Evolutionary conservation across 78 protist genomes (phyloP), one percentile per base, ranked within the genome.

Genomic region (Dictyostelium citrinum): DNA sequence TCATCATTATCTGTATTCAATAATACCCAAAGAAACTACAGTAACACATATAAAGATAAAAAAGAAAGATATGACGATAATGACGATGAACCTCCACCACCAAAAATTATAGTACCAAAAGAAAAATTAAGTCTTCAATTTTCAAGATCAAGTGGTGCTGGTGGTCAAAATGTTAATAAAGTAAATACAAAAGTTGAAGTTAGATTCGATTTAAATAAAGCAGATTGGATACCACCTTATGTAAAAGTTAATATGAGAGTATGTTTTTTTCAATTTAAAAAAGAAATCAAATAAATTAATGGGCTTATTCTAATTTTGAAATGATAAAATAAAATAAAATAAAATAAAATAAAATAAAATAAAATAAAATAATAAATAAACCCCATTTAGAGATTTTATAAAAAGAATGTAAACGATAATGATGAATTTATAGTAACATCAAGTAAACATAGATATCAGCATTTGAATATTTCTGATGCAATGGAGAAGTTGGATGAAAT

Each of bases 111-210:
- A 37, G 78, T 90, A 68, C 95, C 95, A 55, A 12, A 68, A 24
- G 95, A 90, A 29, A 75, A 49, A 29, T 39, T 91, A 39, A 83
- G 24, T 24, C 10, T 83, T 12, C 43, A 35, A 74, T 84, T 85
- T 83, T 35, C 85, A 1, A 84, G 91, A 41, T 91, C 96, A 29
- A 39, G 82, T 43, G 96, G 96, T 6, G 64, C 96, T 1, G 96
- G 96, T 5, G 96, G 96, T n/a, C 96, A 91, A 75, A 91, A 91
- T 81, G 96, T 91, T 14, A 84, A 91, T 79, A 91, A 91, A 61
- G 96, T 91, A 12, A 77, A 91, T 24, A 88, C 96, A 60, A 91
- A 91, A 61, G 91, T 37, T 29, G 91, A 84, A 46, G 39, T 83
- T 10, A 70, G 92, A 71, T 84, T 91, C 49, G 31, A 83, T 29